Evolutionary conservation across 495 filamentous ascomycete species (phyloP), one percentile per base, ranked within the genome.

Genomic region (Neurospora sp.): DNA sequence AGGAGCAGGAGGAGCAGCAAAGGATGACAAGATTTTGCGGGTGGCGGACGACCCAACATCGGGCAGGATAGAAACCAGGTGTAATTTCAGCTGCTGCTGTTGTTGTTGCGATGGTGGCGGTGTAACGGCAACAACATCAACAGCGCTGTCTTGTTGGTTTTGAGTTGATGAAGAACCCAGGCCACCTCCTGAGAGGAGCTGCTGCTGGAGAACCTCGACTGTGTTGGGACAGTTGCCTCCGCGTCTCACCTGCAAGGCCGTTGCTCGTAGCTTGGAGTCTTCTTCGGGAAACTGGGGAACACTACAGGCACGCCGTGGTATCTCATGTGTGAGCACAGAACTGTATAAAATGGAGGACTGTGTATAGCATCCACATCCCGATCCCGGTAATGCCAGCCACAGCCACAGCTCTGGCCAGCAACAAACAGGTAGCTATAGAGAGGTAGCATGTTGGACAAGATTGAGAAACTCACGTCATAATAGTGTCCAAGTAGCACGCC

Each of bases 201-300:
- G 81, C 78, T 92, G 90, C 70, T 88, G 84, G 31, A 93, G 82
- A 4, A 93, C 90, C 75, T 92, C 87, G 62, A 92, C 85, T 5
- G 88, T 88, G 74, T 93, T 93, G 39, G 90, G 88, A 73, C 89
- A 90, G 79, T 93, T 93, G 17, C 91, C 91, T 40, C 91, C 91
- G 3, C 91, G 87, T 34, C 91, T 87, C n/a, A 85, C 85, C 62
- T 83, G 80, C 69, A 91, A 75, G 21, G 73, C 83, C 5, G 88
- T 85, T 28, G 91, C 91, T 71, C 91, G 90, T 38, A 92, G 84
- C 82, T 93, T 93, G 66, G 89, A 85, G 84, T 93, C 91, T 80
- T 92, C 91, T 19, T 75, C 80, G 21, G 91, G 91, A 76, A 89
- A 93, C 77, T 88, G 78, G 39, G 88, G 86, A 39, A 91, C 88